phyloP scores from a whole-genome alignment of 2,329 filamentous ascomycete species.

The Fusarium sp. region DNA sequence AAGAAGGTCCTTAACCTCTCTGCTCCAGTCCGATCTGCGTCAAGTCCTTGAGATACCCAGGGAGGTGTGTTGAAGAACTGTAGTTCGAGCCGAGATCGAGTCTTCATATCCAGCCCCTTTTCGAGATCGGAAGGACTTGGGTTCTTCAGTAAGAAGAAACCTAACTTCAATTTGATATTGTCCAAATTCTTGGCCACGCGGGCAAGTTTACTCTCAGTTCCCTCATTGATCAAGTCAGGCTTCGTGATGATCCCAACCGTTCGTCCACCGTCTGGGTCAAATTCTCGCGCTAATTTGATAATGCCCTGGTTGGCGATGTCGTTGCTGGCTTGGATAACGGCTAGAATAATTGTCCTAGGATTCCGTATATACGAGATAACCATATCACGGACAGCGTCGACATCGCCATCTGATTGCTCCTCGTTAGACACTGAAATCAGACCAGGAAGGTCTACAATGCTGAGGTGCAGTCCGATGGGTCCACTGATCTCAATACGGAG shows the following conservation, averaged over 20 bases:
- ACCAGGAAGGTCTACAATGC: background rate
- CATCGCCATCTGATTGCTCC: no score
- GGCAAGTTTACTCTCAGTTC: background rate
- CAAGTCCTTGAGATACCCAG: no score
- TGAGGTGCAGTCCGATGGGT: background rate
- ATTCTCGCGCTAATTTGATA: background rate
- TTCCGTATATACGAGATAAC: background rate
- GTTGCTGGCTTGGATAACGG: background rate
- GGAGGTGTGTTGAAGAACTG: no score
- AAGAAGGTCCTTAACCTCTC: no score
- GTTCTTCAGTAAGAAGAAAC: background rate
- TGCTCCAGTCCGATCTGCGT: no score
- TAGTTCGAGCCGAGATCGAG: no score
- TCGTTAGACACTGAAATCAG: background rate
- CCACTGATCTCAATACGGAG: background rate
- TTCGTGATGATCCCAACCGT: background rate
- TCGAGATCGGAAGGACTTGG: background rate
- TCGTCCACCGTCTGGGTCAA: background rate
- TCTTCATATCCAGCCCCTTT: background rate
- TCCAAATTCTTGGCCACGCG: background rate
- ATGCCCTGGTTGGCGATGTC: background rate
- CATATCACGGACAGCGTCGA: background rate
- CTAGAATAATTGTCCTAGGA: background rate
- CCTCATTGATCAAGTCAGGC: background rate
- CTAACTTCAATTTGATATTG: background rate